Base-by-base conservation (phyloP, 116 monocot genomes). In the Zostera marina region DNA sequence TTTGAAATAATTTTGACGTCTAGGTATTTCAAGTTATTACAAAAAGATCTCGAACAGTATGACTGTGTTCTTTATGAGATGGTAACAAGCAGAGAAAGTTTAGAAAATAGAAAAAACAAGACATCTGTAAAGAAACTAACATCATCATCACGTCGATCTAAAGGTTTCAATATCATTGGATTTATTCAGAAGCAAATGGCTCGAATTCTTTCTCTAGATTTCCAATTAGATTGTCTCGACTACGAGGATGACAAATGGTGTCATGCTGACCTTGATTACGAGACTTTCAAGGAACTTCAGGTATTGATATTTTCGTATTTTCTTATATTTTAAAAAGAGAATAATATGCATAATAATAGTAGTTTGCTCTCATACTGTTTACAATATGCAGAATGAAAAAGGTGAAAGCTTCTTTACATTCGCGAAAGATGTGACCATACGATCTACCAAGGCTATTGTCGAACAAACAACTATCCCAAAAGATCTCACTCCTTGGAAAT, bases 61-160 rank as follows among this genome's bases (percentile, higher is more conserved):
- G 93, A 93, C 42, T 88, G 84, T 70, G 81, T 93, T 55, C 75
- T 93, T 22, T 93, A 88, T 73, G 93, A 93, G 70, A 84, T 87
- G 81, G 84, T 93, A 6, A 69, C 81, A 22, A 84, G 84, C 61
- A 75, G 65, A 67, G 84, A 84, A 44, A 89, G 64, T 63, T 63
- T 89, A 59, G 84, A 84, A 56, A 78, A 79, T 41, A 81, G 68
- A 62, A 78, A 60, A 77, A 77, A 68, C 61, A 67, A 63, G 17
- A 41, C 7, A 20, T 20, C 53, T 48, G 42, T 46, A 26, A 82
- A 65, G 70, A 83, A 60, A 22, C 65, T 73, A 22, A 84, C 76
- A 79, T 44, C 84, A 68, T 44, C 84, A 68, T 75, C 78, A 64
- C 76, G n/a, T n/a, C n/a, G 74, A 20, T 79, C 80, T 11, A 77